Conservation (phyloP, 2,329 filamentous ascomycete genomes). For the Ustilaginoidea virens region DNA sequence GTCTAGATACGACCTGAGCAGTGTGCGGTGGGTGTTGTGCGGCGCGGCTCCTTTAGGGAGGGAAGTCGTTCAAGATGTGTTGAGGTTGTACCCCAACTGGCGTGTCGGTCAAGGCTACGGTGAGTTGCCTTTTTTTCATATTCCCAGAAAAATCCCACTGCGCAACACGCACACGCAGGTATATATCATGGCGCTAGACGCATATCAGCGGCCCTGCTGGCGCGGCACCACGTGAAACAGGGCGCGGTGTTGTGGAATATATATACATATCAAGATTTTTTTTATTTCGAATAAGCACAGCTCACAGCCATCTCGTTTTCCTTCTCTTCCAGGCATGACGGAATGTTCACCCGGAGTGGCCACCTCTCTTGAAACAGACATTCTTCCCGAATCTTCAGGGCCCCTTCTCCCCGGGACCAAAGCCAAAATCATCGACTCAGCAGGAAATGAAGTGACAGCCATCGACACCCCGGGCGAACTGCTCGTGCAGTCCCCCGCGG, state of each 20-base stretch:
- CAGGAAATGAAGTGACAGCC: constrained; percentile 52
- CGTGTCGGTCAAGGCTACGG: constrained; percentile 58
- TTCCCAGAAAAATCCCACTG: not conserved
- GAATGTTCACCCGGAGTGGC: constrained; percentile 57
- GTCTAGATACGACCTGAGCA: constrained; percentile 52
- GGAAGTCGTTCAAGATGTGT: constrained; percentile 50
- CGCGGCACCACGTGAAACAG: too few relatives aligned
- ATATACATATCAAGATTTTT: too few relatives aligned
- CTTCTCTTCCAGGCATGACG: constrained; percentile 61
- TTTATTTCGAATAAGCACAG: too few relatives aligned
- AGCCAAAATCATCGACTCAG: constrained; percentile 47
- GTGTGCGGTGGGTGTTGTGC: constrained; percentile 49
- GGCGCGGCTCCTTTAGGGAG: constrained; percentile 61
- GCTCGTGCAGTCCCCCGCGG: constrained; percentile 58
- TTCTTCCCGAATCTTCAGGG: constrained; percentile 55
- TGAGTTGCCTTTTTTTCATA: constrained; percentile 11
- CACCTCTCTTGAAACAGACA: constrained; percentile 39
- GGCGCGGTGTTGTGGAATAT: too few relatives aligned
- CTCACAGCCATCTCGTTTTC: too few relatives aligned
- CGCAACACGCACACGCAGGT: too few relatives aligned
- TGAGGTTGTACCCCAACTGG: constrained; percentile 47
- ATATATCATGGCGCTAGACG: too few relatives aligned
- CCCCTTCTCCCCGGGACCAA: constrained; percentile 47
- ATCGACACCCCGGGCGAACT: constrained; percentile 69
- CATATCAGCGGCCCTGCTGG: too few relatives aligned